Evolutionary conservation across 768 basidiomycete species (phyloP), one percentile per base, ranked within the genome.

Genomic region (Suillus alpinus): DNA sequence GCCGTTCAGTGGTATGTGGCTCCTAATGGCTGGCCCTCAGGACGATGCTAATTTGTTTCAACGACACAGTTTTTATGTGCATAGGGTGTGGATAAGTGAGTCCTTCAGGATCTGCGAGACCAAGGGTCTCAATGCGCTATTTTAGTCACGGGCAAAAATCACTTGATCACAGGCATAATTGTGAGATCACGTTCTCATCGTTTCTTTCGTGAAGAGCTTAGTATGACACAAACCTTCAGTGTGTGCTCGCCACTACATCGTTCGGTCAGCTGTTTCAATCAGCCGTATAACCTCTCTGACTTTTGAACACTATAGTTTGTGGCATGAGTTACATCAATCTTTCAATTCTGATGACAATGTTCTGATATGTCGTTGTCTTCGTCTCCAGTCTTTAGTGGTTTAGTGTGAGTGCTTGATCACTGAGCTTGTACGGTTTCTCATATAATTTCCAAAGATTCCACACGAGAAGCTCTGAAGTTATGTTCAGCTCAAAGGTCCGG

Each of bases 21-120:
- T 37, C 36, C 36, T 7, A 32, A 2, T 13, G 20, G n/a, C 14
- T 37, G 23, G 18, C 0, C 4, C 37, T 31, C 18, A 7, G 6
- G 23, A 31, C 32, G 40, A 37, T n/a, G 29, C 3, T 5, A 1
- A 41, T 23, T 37, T 63, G 6, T n/a, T 31, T 32, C 31, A 6
- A 50, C 18, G 5, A 50, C 6, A 40, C 41, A 71, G 69, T 56
- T 70, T 70, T 32, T 71, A 71, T n/a, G 57, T 59, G 20, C 64
- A 71, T 29, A 70, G 67, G 39, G 65, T 71, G 20, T 71, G 67
- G 67, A 69, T 68, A 62, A 70, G 68, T 70, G 43, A 41, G 68
- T 51, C n/a, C 6, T 10, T 44, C 3, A 26, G 26, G 40, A 26
- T 1, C 3, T 23, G n/a, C 29, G 23, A 13, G 3, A n/a, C 29